phyloP scores from a whole-genome alignment of 805 yeast species.

The Saccharomycopsis guyanensis region DNA sequence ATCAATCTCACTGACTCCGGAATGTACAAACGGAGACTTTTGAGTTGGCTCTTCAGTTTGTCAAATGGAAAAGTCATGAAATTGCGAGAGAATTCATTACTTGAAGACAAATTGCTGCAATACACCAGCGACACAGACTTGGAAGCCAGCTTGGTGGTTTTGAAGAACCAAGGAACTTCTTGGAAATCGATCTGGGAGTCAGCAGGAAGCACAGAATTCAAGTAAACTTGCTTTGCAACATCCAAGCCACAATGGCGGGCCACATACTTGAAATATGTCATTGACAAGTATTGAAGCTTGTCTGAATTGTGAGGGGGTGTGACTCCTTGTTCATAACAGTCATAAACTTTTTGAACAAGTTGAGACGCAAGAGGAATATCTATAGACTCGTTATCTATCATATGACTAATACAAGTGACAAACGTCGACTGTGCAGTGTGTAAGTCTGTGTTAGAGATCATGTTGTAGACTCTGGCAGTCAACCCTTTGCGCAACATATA shows the following conservation, averaged over 20 bases:
- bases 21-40: slow-evolving; percentile 10
- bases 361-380: slow-evolving; percentile 1
- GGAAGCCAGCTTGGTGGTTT: background rate
- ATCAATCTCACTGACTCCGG: slow-evolving; percentile 9
- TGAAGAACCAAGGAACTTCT: slow-evolving; percentile 9
- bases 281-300: slow-evolving; percentile 13
- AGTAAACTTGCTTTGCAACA: slow-evolving; percentile 7
- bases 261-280: slow-evolving; percentile 16
- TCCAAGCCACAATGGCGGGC: background rate
- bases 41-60: background rate
- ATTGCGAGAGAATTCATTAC: slow-evolving; percentile 5
- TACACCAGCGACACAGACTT: background rate
- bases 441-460: slow-evolving; percentile 5
- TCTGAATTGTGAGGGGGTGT: background rate
- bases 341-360: slow-evolving; percentile 7
- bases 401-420: slow-evolving; percentile 2
- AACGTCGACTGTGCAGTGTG: slow-evolving; percentile 1
- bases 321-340: slow-evolving; percentile 6
- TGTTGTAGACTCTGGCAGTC: slow-evolving; percentile 2
- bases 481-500: slow-evolving; percentile 11
- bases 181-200: slow-evolving; percentile 10
- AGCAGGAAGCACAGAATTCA: slow-evolving; percentile 2
- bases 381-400: slow-evolving; percentile 3
- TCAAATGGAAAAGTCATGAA: slow-evolving; percentile 17
- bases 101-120: background rate